Base-by-base conservation (phyloP, 1,139 yeast genomes). In the Yarrowia galli region DNA sequence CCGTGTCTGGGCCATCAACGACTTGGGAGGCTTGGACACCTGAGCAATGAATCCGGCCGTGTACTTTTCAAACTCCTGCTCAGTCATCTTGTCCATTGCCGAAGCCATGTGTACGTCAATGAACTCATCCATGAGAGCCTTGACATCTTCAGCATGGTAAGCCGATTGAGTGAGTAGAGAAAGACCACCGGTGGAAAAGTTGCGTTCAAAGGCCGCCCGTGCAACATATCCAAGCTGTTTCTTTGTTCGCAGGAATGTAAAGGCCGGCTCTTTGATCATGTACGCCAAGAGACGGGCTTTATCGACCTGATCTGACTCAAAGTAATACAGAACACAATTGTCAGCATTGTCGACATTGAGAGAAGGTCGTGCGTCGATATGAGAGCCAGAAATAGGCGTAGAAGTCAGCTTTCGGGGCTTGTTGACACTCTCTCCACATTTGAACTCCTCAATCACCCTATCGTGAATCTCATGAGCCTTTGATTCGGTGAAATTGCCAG, bases 191-290 rank as follows among this genome's bases (percentile, higher is more conserved):
- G 92, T 85, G 9, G 96, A 89, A 74, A 96, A 84, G 1, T 91
- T 85, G 69, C 83, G 82, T 70, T 89, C 81, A 35, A 85, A 79
- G 1, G 96, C 91, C 43, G 96, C 87, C 75, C 91, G 91, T 0
- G 93, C 99, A 70, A 95, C 92, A 75, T 91, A 91, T 1, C 97
- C 97, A 45, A 91, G 81, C 76, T 95, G 98, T 77, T 95, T 98
- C 73, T 91, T 89, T 2, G 99, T 95, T 77, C 99, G 84, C 68
- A 95, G 83, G 71, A 90, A 91, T 75, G 91, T 89, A 77, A 95
- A 95, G 68, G 93, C 91, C 1, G 98, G 98, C 75, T 93, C 98
- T 71, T 85, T 87, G 65, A 89, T 81, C 69, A 92, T 83, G 68
- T 90, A 92, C 0, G 89, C 85, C 66, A 92, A 16, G 3, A 58